Evolutionary conservation across 164 flowering plant species (phyloP), one percentile per base, ranked within the genome.

Genomic region (Tinospora cordifolia): DNA sequence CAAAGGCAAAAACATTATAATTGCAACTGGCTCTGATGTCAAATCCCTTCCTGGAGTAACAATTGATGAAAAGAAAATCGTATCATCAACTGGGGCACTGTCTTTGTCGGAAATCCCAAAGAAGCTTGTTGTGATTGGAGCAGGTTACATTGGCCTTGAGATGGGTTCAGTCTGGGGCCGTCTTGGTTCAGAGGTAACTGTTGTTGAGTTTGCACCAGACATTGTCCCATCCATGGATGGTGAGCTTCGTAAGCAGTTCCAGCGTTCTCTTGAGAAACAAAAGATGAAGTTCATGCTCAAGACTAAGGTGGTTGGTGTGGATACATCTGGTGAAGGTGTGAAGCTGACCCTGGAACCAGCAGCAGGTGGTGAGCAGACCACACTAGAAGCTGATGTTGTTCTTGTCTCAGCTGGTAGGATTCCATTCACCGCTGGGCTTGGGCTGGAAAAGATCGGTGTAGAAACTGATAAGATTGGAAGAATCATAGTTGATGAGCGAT

Each of bases 81-180:
- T 92, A 0, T 92, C 98, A 26, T 92, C 98, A 22, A 92, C 98
- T 60, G 98, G 98, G 68, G 96, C 98, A 75, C 76, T 92, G 40
- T 82, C 87, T 58, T 80, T 92, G 74, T 38, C 85, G 19, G 87
- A 89, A 78, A 71, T 92, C 49, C 98, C 98, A 1, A 90, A 90
- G 84, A 92, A 81, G 73, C 91, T 92, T 30, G 84, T 92, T 26
- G 97, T 92, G 49, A 83, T 92, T 71, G 97, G 97, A 10, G 97
- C 93, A 17, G 97, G 97, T 17, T 91, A 91, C 76, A 91, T 91
- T 63, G 97, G 97, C 44, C 85, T 91, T 15, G 97, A 91, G 82
- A 88, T 91, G 92, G 97, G 97, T 9, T 90, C 97, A 38, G 97
- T 90, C 3, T 91, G 95, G 96, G 88, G 85, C 49, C 83, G 96